phyloP scores from a whole-genome alignment of 2,329 filamentous ascomycete genomes.

The Ophiosphaerella narmari region DNA sequence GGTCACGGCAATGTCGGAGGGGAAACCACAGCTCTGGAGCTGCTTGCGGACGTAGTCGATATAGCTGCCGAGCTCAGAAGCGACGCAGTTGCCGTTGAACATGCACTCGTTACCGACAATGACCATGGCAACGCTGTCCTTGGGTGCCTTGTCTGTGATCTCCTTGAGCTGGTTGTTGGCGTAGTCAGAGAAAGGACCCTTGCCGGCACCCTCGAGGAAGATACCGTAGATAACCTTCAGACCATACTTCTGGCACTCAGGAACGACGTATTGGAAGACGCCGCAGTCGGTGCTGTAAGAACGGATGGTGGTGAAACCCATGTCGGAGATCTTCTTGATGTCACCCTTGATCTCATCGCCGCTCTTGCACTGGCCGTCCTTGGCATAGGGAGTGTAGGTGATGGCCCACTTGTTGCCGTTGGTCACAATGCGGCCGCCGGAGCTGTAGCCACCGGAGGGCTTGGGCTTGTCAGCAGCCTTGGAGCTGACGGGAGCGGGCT shows the following conservation, averaged over 20 bases:
- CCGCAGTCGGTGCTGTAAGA: conserved; percentile 93
- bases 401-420: conserved; percentile 55
- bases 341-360: conserved; percentile 46
- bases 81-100: conserved; percentile 71
- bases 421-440: conserved; percentile 38
- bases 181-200: conserved; percentile 50
- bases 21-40: conserved; percentile 70
- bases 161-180: conserved; percentile 74
- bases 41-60: conserved; percentile 68
- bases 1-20: conserved; percentile 67
- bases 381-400: conserved; percentile 55
- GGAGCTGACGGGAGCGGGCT: conserved; percentile 27
- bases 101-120: conserved; percentile 92
- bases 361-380: conserved; percentile 50
- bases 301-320: conserved; percentile 69
- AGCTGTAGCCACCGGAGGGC: conserved; percentile 32
- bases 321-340: conserved; percentile 49
- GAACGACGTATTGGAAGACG: conserved; percentile 75
- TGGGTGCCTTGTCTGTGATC: conserved; percentile 71
- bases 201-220: conserved; percentile 71
- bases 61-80: conserved; percentile 69
- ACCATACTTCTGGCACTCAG: conserved; percentile 67
- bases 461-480: conserved; percentile 33
- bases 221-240: conserved; percentile 85
- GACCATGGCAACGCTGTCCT: conserved; percentile 76